phyloP scores from a whole-genome alignment of 1,139 yeast species.

The Suhomyces terraborum region DNA sequence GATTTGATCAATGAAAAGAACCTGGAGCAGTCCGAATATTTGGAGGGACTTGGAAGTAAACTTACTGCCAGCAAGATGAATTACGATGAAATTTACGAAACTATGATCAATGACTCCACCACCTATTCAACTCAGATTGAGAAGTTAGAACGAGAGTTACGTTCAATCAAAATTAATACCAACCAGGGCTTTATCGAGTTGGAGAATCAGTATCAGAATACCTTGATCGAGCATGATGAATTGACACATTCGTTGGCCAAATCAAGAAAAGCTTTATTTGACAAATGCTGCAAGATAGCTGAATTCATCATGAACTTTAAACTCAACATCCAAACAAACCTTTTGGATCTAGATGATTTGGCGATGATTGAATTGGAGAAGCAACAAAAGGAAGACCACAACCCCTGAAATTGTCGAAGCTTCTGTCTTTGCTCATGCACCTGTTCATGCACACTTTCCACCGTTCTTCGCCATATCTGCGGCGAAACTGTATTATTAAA shows the following conservation, averaged over 20 bases:
- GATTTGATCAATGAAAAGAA: slow-evolving; percentile 58
- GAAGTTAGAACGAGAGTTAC: slow-evolving; percentile 61
- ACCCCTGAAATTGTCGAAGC: too few species aligned
- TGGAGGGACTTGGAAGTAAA: slow-evolving; percentile 62
- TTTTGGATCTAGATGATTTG: slow-evolving; percentile 56
- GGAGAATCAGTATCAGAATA: slow-evolving; percentile 58
- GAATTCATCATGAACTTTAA: slow-evolving; percentile 65
- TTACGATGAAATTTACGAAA: slow-evolving; percentile 60
- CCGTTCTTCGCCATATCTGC: not conserved
- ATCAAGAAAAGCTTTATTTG: slow-evolving; percentile 52
- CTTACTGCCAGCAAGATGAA: slow-evolving; percentile 54
- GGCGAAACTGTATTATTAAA: slow-evolving; percentile 2
- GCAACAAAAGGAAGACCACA: slow-evolving; percentile 18
- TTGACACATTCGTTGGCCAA: slow-evolving; percentile 48
- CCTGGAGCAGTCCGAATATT: slow-evolving; percentile 56
- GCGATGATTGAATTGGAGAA: slow-evolving; percentile 41
- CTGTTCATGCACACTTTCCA: too few species aligned
- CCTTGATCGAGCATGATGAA: slow-evolving; percentile 57
- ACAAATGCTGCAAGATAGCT: slow-evolving; percentile 57
- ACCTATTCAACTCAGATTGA: slow-evolving; percentile 66
- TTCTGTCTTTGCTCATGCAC: too few species aligned
- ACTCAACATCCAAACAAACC: slow-evolving; percentile 58
- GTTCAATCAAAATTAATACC: slow-evolving; percentile 52
- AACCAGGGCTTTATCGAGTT: slow-evolving; percentile 57
- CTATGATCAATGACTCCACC: slow-evolving; percentile 56